Conservation (phyloP, 164 flowering plant species). For the Macadamia integrifolia region DNA sequence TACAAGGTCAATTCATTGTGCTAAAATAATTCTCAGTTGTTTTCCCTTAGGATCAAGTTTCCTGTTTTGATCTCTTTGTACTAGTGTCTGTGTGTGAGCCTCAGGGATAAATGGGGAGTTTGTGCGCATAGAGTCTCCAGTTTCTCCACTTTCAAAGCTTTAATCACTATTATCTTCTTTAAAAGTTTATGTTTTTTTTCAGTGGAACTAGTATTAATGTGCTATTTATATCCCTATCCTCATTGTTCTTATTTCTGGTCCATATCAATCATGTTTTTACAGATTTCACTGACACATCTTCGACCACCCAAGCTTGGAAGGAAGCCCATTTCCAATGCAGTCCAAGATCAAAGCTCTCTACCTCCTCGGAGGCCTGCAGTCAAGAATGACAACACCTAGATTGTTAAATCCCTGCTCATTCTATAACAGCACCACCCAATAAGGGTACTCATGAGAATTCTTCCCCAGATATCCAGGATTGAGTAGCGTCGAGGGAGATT, state of each 20-base stretch:
- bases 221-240: background rate
- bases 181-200: too few relatives aligned
- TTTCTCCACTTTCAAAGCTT: too few relatives aligned
- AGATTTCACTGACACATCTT: slow-evolving; percentile 39
- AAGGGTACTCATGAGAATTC: slow-evolving; percentile 46
- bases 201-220: too few relatives aligned
- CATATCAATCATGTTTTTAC: slow-evolving; percentile 12
- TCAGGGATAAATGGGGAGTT: too few relatives aligned
- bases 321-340: slow-evolving; percentile 25
- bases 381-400: slow-evolving; percentile 25
- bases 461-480: slow-evolving; percentile 61
- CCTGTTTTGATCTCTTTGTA: too few relatives aligned
- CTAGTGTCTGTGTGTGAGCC: too few relatives aligned
- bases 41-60: too few relatives aligned
- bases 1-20: too few relatives aligned
- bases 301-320: slow-evolving; percentile 44
- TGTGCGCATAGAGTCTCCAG: too few relatives aligned
- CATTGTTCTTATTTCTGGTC: background rate
- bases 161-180: too few relatives aligned
- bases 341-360: slow-evolving; percentile 20
- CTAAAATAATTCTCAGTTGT: too few relatives aligned
- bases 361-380: slow-evolving; percentile 35
- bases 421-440: slow-evolving; percentile 19
- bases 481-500: slow-evolving; percentile 5
- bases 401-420: slow-evolving; percentile 8